Evolutionary conservation across 352 stramenopile genomes (phyloP).

Genomic region (Blastocystis sp.): DNA sequence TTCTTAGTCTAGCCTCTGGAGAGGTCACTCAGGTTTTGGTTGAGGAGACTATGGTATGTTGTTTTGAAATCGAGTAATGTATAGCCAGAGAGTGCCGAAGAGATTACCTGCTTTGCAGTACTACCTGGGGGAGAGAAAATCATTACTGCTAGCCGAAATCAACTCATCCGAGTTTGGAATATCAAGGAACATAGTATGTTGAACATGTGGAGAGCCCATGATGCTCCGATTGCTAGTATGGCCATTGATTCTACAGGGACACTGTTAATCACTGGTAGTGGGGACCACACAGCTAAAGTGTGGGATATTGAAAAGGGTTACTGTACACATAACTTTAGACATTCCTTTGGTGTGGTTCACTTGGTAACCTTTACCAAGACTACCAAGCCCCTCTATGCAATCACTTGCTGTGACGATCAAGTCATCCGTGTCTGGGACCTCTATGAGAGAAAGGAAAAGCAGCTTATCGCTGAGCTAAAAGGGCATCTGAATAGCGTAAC

Average conservation of each 20-base stretch:
- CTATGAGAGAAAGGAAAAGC: slow-evolving; percentile 72
- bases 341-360: slow-evolving; percentile 76
- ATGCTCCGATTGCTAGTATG: slow-evolving; percentile 77
- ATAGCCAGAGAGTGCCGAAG: slow-evolving; percentile 71
- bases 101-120: slow-evolving; percentile 76
- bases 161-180: slow-evolving; percentile 77
- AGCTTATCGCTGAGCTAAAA: slow-evolving; percentile 72
- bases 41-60: slow-evolving; percentile 14
- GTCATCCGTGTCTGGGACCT: slow-evolving; percentile 77
- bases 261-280: slow-evolving; percentile 87
- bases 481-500: slow-evolving; percentile 75
- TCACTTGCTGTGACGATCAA: slow-evolving; percentile 76
- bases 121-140: slow-evolving; percentile 74
- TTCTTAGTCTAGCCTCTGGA: slow-evolving; percentile 42
- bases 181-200: slow-evolving; percentile 68
- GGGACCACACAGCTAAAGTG: slow-evolving; percentile 72
- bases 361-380: slow-evolving; percentile 78
- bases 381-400: slow-evolving; percentile 70
- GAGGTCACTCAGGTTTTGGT: slow-evolving; percentile 25
- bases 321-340: slow-evolving; percentile 80
- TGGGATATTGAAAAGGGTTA: slow-evolving; percentile 81
- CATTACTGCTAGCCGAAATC: slow-evolving; percentile 76
- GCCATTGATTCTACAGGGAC: slow-evolving; percentile 80
- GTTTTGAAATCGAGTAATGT: not conserved
- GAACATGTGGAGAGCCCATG: slow-evolving; percentile 65